A percentile compares a stretch with the other conserved stretches of the same genome.
Conservation (phyloP, 768 basidiomycete genomes). For the Xanthoconium stramineum region DNA sequence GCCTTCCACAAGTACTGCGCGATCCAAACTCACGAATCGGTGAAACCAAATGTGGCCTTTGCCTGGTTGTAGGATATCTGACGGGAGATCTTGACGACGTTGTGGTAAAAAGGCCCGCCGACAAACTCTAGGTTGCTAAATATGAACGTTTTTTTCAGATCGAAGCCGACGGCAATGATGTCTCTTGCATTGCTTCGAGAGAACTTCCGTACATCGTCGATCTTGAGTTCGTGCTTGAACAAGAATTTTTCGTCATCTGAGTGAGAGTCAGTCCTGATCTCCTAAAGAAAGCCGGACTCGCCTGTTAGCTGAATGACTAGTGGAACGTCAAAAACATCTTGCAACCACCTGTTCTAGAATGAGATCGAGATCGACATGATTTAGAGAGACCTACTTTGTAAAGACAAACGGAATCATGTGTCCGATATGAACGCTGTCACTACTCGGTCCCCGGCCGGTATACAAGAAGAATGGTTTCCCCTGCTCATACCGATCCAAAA, state of each 20-base stretch:
- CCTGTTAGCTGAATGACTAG: conserved; percentile 95
- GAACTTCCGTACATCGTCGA: conserved; percentile 83
- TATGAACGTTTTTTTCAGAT: conserved; percentile 91
- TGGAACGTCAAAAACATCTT: conserved; percentile 93
- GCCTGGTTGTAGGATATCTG: conserved; percentile 92
- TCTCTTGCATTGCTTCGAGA: conserved; percentile 87
- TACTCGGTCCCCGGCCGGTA: conserved; percentile 95
- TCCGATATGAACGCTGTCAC: conserved; percentile 95
- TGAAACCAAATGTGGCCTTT: conserved; percentile 95
- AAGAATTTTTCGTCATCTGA: conserved; percentile 98
- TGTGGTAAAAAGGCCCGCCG: conserved; percentile 91
- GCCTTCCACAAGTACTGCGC: not conserved
- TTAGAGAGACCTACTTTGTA: conserved; percentile 68
- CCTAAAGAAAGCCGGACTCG: conserved; percentile 26
- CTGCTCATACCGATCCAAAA: conserved; percentile 93
- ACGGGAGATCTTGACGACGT: conserved; percentile 88
- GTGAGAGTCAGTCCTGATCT: not conserved
- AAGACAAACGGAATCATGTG: conserved; percentile 98
- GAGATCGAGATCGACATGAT: not conserved
- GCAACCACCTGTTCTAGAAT: conserved; percentile 71
- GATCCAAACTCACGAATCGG: conserved; percentile 71
- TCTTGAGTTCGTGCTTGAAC: conserved; percentile 92
- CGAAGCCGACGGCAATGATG: conserved; percentile 95
- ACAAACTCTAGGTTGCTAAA: conserved; percentile 91
- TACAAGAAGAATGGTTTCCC: conserved; percentile 98